Conservation (phyloP, 179 eudicot genomes). For the Gypsophila paniculata region DNA sequence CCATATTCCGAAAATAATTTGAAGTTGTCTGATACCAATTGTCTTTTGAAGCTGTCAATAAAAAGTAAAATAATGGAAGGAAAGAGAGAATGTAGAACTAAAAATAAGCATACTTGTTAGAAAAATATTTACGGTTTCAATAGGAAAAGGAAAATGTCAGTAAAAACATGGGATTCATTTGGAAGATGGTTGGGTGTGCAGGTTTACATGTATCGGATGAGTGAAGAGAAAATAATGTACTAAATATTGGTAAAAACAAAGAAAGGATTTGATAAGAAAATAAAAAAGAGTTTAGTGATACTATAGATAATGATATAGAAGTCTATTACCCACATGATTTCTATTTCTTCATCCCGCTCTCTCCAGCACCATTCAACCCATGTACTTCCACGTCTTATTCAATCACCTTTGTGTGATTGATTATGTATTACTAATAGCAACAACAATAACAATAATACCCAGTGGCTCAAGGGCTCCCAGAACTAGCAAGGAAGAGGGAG, state of each 20-base stretch:
- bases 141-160: neutral
- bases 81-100: neutral
- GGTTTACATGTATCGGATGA: neutral
- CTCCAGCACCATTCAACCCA: neutral
- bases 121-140: neutral
- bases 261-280: neutral
- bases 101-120: neutral
- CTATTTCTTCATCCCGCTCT: neutral
- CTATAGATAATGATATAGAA: too few species aligned
- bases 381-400: neutral
- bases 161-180: neutral
- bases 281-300: neutral
- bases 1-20: neutral
- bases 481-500: too few species aligned
- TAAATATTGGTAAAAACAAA: neutral
- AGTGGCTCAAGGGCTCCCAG: too few species aligned
- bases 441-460: too few species aligned
- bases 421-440: neutral
- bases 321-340: neutral
- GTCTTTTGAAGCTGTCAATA: neutral
- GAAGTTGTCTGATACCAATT: neutral
- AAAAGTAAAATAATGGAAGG: neutral
- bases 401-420: neutral
- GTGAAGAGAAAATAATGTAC: neutral
- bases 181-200: neutral